Base-by-base conservation (phyloP, 345 rosid species). In the Trapa incisa region DNA sequence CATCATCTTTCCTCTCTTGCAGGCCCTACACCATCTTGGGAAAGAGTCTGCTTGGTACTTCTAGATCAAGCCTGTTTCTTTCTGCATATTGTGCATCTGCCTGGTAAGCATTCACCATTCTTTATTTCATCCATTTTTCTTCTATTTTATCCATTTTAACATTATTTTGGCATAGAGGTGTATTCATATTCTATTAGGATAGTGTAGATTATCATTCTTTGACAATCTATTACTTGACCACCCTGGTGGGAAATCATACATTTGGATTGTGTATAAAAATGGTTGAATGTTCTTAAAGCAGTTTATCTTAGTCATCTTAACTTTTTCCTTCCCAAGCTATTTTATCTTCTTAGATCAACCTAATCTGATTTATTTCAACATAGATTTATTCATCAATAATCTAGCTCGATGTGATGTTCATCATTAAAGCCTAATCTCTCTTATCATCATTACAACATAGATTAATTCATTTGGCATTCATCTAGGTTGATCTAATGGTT, bases 21-120 rank as follows among this genome's bases (percentile, higher is more conserved):
- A 94, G 99, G 82, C 96, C 92, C 37, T 74, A 58, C 75, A 71
- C 81, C 8, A 86, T 94, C 74, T 75, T 90, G 67, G 87, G 87
- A 61, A 90, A 90, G 77, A 82, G 96, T 73, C 88, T 94, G 74
- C 73, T 88, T 61, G 97, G 97, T 58, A 94, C 92, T 39, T 86
- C 88, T 45, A 86, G 97, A 82, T 94, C 99, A 74, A 94, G 96
- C 84, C 85, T 88, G 74, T 93, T 93, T 83, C 86, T 93, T 45
- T 86, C 97, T 47, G 72, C 75, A 15, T 93, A 90, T 80, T 90
- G 96, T 79, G 66, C 99, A 67, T 94, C 97, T 68, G 95, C 99
- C 65, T 93, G 98, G 98, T 88, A 74, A 45, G 66, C 52, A 16
- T 42, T 57, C 66, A 47, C 68, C n/a, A 33, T 42, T 67, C 15